Conservation (phyloP, 2,329 filamentous ascomycete species). For the Fusarium sp. region DNA sequence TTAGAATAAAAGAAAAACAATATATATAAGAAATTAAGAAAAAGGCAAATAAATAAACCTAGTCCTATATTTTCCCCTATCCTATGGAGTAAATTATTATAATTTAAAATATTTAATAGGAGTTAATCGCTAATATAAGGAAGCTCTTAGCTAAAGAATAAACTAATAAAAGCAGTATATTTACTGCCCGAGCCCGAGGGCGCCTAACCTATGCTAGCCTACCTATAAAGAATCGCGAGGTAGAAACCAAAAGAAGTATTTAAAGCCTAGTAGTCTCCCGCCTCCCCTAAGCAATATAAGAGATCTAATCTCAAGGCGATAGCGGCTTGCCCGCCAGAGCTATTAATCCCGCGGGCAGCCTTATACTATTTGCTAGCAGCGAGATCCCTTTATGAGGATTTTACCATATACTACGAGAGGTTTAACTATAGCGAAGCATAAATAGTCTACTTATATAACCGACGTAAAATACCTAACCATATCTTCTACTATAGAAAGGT, state of each 20-base stretch:
- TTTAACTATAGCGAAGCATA: conserved; percentile 5
- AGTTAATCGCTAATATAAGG: no score
- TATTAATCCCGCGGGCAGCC: not conserved
- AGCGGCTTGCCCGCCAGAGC: not conserved
- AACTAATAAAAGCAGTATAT: not conserved
- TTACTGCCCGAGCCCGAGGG: not conserved
- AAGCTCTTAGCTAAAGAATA: no score
- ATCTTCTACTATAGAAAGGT: conserved; percentile 24
- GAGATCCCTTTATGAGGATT: not conserved
- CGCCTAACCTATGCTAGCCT: not conserved
- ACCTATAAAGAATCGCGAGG: not conserved
- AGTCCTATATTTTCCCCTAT: no score
- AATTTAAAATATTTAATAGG: no score
- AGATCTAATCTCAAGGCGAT: not conserved
- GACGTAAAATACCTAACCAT: conserved; percentile 12
- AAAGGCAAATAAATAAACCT: no score
- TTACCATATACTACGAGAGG: conserved; percentile 9
- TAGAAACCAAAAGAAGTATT: not conserved
- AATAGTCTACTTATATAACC: not conserved
- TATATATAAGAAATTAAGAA: no score
- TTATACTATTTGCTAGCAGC: not conserved
- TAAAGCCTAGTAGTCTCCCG: not conserved
- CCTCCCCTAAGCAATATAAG: not conserved
- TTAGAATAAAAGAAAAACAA: no score
- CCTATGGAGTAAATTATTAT: no score